A percentile compares a stretch with the other conserved stretches of the same genome.
These are phyloP conservation scores for Sclerotinia borealis DNA, from an alignment of 2,329 filamentous ascomycete species.

Conservation along the genomic window DNA sequence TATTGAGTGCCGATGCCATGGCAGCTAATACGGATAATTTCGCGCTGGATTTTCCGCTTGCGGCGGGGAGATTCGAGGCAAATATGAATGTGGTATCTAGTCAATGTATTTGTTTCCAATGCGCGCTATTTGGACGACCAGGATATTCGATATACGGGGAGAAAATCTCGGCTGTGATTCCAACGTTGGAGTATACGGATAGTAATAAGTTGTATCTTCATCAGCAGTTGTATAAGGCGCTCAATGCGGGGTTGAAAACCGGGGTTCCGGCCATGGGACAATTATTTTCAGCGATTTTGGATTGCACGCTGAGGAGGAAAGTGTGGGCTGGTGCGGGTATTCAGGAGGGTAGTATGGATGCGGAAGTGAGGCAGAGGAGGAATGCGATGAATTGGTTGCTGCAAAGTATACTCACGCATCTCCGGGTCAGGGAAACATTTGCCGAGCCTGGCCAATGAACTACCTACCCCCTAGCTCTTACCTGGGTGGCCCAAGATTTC, in stretches of 20 bases:
- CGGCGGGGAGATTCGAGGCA: background rate
- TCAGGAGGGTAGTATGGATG: background rate
- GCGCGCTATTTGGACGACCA: background rate
- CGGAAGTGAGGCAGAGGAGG: background rate
- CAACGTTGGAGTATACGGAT: background rate
- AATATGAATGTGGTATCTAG: background rate
- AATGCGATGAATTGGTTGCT: background rate
- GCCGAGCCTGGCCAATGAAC: background rate
- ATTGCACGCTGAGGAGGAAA: background rate
- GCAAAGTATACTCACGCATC: background rate
- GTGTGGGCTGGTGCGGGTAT: background rate
- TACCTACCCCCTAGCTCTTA: background rate
- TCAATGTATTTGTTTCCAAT: constrained; percentile 3
- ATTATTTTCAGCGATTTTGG: background rate
- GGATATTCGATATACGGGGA: background rate
- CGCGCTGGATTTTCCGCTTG: background rate
- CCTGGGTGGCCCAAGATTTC: background rate
- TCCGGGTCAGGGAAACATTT: background rate
- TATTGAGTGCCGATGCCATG: background rate
- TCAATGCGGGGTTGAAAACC: background rate
- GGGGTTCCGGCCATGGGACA: background rate
- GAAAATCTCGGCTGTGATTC: background rate
- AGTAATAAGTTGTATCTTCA: background rate
- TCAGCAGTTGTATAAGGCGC: background rate
- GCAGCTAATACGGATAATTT: background rate